Conservation (phyloP, 2,329 filamentous ascomycete species). For the Stemphylium lycopersici region DNA sequence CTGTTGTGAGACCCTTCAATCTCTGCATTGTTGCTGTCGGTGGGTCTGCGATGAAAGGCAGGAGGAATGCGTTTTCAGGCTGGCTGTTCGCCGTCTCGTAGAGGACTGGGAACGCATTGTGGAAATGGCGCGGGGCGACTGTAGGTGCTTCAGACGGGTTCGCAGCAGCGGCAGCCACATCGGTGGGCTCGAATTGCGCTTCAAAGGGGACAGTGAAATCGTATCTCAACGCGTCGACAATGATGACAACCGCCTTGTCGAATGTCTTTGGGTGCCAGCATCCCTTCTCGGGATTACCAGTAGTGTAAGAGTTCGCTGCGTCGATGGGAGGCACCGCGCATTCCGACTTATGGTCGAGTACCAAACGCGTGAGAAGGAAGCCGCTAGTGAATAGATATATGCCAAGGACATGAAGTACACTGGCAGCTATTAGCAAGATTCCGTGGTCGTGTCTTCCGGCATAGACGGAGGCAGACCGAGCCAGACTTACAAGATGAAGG, state of each 20-base stretch:
- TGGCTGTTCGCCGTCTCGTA: conserved; percentile 78
- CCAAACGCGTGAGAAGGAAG: conserved; percentile 86
- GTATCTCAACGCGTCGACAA: conserved; percentile 94
- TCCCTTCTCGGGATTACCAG: conserved; percentile 62
- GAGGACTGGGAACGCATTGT: conserved; percentile 85
- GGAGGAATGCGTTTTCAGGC: conserved; percentile 83
- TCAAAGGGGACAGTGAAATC: conserved; percentile 89
- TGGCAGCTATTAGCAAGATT: conserved; percentile 39
- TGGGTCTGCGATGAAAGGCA: conserved; percentile 96
- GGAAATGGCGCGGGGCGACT: conserved; percentile 66
- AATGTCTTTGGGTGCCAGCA: conserved; percentile 98
- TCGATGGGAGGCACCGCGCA: conserved; percentile 76
- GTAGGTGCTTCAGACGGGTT: conserved; percentile 18
- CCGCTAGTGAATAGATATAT: conserved; percentile 94
- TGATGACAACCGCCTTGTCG: conserved; percentile 84
- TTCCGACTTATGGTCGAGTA: conserved; percentile 77
- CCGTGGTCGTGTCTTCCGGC: background rate
- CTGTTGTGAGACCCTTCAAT: conserved; percentile 92
- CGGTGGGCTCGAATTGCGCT: conserved; percentile 56
- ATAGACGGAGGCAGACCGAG: background rate
- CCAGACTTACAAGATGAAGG: conserved; percentile 64
- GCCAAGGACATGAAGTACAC: conserved; percentile 75
- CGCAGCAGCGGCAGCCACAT: conserved; percentile 22
- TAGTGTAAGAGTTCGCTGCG: conserved; percentile 39
- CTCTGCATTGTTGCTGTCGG: conserved; percentile 92